These are phyloP conservation scores for Buddleja alternifolia DNA, from an alignment of 257 asterid species.

Conservation along the genomic window DNA sequence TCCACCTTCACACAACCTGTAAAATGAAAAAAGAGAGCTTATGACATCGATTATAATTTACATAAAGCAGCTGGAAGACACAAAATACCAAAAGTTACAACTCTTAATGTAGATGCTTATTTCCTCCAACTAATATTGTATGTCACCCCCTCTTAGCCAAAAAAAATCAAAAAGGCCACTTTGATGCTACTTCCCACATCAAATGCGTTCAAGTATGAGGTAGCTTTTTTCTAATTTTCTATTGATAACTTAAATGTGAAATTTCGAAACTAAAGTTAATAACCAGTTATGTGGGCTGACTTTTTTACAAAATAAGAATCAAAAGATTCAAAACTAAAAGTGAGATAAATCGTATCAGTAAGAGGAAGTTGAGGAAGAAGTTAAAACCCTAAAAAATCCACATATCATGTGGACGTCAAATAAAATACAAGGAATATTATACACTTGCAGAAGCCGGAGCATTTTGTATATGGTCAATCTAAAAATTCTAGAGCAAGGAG, in stretches of 20 bases:
- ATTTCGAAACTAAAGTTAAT: neutral
- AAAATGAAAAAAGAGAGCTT: conserved; percentile 27
- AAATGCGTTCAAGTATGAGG: conserved; percentile 10
- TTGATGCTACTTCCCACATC: neutral
- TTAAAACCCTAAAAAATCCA: neutral
- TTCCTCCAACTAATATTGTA: too few relatives aligned
- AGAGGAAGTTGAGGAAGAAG: neutral
- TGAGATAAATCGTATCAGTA: neutral
- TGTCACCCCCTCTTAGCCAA: too few relatives aligned
- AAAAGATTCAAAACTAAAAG: neutral
- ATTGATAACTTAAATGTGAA: neutral
- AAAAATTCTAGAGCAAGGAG: neutral
- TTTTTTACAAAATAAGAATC: neutral
- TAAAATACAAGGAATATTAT: neutral
- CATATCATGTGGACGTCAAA: too few relatives aligned
- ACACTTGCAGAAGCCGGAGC: neutral
- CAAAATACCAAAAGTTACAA: neutral
- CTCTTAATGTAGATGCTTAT: neutral
- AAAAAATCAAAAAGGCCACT: neutral
- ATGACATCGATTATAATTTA: neutral
- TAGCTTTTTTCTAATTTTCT: neutral
- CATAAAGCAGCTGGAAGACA: neutral
- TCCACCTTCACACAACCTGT: conserved; percentile 99
- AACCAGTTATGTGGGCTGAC: neutral
- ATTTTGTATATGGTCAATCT: neutral